Base-by-base conservation (phyloP, 176 grass and related monocot genomes). In the Oryza officinalis region DNA sequence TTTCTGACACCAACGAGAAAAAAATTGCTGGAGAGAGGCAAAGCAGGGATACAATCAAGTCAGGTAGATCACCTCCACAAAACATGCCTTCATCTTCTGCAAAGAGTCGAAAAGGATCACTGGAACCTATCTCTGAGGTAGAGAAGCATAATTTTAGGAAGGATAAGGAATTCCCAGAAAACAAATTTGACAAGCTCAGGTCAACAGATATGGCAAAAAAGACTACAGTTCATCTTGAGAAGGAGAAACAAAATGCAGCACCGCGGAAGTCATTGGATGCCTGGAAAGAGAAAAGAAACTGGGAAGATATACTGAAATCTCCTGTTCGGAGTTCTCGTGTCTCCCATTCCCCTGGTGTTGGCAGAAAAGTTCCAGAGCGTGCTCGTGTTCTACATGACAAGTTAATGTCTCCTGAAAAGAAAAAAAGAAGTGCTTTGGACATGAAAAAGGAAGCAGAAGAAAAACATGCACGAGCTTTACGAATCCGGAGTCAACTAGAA, bases 261-360 rank as follows among this genome's bases (percentile, higher is more conserved):
- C 80, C 86, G 27, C 95, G 96, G 96, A 99, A 90, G 69, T 90
- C 89, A 3, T 92, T 99, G 93, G 87, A 99, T 90, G 96, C 96
- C 81, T 99, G 96, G 96, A 99, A 99, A 63, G 96, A 96, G 85
- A 99, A 92, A 83, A 88, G 96, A 89, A 99, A 99, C 78, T 99
- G 93, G 96, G 91, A 99, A 76, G 93, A 99, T 84, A 94, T 99
- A 90, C 84, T 99, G 66, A 99, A 93, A 88, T 96, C 93, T 84
- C 93, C 93, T 84, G 77, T 88, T 69, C 85, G 89, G 26, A 88
- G 50, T 91, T 92, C 87, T 67, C 91, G 89, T 80, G 89, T 92
- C 38, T 99, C 89, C 46, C 90, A 93, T 83, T 93, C 93, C 61
- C 91, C 96, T 83, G 91, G 91, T 40, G 63, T 90, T 78, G 83